Conservation (phyloP, 2,329 filamentous ascomycete species). For the Fonsecaea pugnacius region DNA sequence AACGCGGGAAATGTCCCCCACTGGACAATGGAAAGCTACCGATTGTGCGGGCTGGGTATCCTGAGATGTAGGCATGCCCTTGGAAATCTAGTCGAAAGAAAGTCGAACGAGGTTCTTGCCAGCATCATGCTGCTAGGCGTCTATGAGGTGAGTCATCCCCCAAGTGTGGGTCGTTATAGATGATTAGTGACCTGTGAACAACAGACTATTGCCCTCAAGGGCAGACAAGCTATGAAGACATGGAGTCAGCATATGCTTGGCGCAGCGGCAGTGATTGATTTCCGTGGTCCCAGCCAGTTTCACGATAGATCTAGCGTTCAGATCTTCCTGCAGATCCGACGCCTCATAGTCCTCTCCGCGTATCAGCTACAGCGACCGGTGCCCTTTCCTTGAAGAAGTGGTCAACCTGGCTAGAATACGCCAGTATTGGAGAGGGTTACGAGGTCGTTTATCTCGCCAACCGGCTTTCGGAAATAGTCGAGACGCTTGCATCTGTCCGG, state of each 20-base stretch:
- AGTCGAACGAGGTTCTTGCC: slow-evolving; percentile 4
- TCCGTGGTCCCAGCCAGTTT: slow-evolving; percentile 3
- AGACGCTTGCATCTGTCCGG: not conserved
- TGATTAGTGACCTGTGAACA: not conserved
- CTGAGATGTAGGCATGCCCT: slow-evolving; percentile 6
- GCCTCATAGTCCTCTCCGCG: not conserved
- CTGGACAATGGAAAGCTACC: slow-evolving; percentile 5
- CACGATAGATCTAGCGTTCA: slow-evolving; percentile 10
- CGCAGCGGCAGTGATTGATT: slow-evolving; percentile 7
- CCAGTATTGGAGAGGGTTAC: not conserved
- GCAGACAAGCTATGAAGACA: not conserved
- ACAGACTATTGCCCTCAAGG: slow-evolving; percentile 6
- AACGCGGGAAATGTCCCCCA: not conserved
- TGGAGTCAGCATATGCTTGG: slow-evolving; percentile 12
- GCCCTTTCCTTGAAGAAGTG: not conserved
- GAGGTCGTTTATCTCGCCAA: not conserved
- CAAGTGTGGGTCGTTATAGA: not conserved
- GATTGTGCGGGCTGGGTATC: slow-evolving; percentile 10
- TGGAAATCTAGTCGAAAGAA: slow-evolving; percentile 1
- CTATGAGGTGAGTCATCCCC: not conserved
- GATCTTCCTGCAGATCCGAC: slow-evolving; percentile 12
- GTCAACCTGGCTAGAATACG: not conserved
- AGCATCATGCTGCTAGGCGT: slow-evolving; percentile 7
- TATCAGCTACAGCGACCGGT: not conserved
- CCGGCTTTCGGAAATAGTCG: not conserved